phyloP scores from a whole-genome alignment of 345 rosid species.

The Orychophragmus violaceus region DNA sequence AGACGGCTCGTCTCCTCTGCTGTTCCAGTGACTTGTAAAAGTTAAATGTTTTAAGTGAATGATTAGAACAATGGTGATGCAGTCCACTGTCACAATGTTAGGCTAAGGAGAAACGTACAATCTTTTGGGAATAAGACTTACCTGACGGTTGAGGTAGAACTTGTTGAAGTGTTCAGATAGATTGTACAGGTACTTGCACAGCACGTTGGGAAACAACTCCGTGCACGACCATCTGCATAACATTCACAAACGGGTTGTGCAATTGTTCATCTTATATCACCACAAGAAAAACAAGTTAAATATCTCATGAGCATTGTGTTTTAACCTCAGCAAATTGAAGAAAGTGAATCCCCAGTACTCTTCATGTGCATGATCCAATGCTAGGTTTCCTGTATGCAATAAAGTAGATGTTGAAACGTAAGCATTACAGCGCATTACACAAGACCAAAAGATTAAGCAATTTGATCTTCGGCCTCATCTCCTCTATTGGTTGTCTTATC shows the following conservation, averaged over 20 bases:
- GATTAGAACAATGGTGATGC: neutral
- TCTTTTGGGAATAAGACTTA: neutral
- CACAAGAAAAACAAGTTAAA: neutral
- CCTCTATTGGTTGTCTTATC: neutral
- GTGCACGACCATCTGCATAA: conserved; percentile 57
- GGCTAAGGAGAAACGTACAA: neutral
- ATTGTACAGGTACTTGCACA: conserved; percentile 74
- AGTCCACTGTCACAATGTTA: neutral
- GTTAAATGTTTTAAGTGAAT: neutral
- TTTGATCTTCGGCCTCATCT: neutral
- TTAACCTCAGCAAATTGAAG: conserved; percentile 64
- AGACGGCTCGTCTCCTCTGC: conserved; percentile 67
- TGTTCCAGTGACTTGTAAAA: conserved; percentile 62
- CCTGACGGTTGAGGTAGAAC: conserved; percentile 44
- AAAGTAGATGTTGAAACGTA: neutral
- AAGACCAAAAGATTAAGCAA: neutral
- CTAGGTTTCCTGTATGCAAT: conserved; percentile 42
- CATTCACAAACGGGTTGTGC: neutral
- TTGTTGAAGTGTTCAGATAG: conserved; percentile 61
- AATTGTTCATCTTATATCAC: neutral
- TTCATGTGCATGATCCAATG: conserved; percentile 57
- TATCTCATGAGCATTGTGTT: neutral
- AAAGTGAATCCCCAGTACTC: conserved; percentile 61
- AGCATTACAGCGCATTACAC: no score
- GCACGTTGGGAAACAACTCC: conserved; percentile 52